Conservation (phyloP, 257 asterid species). For the Prunella vulgaris region DNA sequence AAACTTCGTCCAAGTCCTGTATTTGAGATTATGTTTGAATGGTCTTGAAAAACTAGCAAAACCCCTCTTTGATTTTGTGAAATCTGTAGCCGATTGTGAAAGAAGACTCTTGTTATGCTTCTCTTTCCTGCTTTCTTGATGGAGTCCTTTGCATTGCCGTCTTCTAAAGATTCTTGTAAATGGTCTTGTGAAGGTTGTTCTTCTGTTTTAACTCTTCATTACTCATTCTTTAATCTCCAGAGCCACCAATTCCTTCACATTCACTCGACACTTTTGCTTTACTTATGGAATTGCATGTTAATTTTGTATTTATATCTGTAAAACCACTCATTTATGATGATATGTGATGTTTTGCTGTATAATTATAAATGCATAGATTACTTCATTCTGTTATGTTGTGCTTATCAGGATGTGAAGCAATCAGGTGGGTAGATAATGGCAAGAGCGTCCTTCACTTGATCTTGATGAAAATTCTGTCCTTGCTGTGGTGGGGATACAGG, state of each 20-base stretch:
- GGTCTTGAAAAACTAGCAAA: neutral
- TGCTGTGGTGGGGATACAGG: constrained; percentile 45
- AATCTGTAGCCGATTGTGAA: neutral
- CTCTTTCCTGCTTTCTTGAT: neutral
- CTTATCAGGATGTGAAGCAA: constrained; percentile 31
- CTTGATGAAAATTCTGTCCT: constrained; percentile 35
- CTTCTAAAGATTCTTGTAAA: neutral
- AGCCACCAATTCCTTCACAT: neutral
- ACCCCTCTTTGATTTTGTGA: neutral
- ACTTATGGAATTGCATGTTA: neutral
- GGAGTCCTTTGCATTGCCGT: neutral
- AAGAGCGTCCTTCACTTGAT: constrained; percentile 39
- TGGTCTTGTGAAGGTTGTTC: neutral
- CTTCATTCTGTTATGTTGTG: neutral
- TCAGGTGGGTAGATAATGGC: constrained; percentile 35
- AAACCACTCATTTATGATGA: neutral
- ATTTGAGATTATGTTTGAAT: neutral
- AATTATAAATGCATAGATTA: neutral
- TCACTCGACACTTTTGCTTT: neutral
- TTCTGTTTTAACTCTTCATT: neutral
- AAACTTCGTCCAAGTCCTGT: neutral
- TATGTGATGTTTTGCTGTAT: neutral
- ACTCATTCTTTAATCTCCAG: neutral
- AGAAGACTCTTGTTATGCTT: neutral
- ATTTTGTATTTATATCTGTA: neutral